Evolutionary conservation across 1,284 basidiomycete genomes (phyloP).

Genomic region (Ceratobasidium papillatum): DNA sequence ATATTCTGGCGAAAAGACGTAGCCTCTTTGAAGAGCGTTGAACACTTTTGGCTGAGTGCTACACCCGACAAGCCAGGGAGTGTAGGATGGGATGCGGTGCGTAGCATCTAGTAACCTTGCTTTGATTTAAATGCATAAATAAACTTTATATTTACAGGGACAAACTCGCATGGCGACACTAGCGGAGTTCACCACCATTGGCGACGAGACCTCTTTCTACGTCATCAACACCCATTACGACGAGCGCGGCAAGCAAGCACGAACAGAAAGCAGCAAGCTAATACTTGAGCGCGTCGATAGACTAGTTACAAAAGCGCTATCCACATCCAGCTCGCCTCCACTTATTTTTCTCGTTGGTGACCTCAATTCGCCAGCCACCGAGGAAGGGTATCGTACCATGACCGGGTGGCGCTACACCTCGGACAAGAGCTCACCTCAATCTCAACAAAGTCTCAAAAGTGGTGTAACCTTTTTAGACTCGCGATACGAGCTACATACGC

Average conservation of each 20-base stretch:
- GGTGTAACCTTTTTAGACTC: conserved; percentile 8
- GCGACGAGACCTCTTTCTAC: conserved; percentile 3
- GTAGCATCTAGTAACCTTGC: neutral
- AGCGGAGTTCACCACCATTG: conserved; percentile 15
- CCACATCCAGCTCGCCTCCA: conserved; percentile 13
- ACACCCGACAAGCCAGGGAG: conserved; percentile 32
- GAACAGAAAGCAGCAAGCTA: conserved; percentile 33
- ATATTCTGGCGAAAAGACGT: conserved; percentile 36
- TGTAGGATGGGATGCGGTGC: conserved; percentile 35
- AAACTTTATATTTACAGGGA: neutral
- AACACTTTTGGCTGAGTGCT: conserved; percentile 35
- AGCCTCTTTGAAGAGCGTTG: conserved; percentile 16
- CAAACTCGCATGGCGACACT: conserved; percentile 37
- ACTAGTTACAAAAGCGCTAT: neutral
- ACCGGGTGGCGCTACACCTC: conserved; percentile 32
- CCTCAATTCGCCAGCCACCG: conserved; percentile 33
- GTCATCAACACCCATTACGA: conserved; percentile 38
- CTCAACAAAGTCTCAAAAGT: neutral
- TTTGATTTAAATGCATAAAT: neutral
- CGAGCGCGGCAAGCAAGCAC: conserved; percentile 25
- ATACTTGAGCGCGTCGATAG: conserved; percentile 27
- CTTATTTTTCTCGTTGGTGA: conserved; percentile 28
- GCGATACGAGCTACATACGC: conserved; percentile 30
- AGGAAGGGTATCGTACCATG: conserved; percentile 31
- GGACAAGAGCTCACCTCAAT: neutral